These are phyloP conservation scores for Kuraishia molischiana DNA, from an alignment of 805 yeast species.

Conservation along the genomic window DNA sequence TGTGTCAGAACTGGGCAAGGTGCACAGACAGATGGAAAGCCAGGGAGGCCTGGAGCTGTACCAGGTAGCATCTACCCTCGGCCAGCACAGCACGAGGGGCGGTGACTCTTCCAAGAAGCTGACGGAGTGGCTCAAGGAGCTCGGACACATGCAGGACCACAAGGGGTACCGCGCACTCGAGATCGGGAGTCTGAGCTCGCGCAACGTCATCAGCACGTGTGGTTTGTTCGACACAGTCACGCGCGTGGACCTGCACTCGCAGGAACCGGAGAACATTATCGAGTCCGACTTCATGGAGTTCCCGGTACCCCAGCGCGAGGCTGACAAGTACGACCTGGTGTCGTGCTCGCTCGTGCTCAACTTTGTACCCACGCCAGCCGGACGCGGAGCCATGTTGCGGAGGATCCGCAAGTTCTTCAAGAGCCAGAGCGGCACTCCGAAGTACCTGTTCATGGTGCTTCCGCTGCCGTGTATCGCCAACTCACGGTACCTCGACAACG, in stretches of 20 bases:
- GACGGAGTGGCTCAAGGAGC: constrained; percentile 56
- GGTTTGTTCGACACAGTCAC: constrained; percentile 39
- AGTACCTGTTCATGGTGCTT: constrained; percentile 63
- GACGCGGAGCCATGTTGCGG: constrained; percentile 70
- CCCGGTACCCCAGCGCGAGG: constrained; percentile 38
- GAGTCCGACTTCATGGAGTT: constrained; percentile 83
- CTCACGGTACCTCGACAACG: constrained; percentile 64
- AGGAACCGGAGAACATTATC: constrained; percentile 49
- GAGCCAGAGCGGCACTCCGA: constrained; percentile 12
- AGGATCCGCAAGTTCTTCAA: constrained; percentile 49
- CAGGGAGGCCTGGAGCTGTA: constrained; percentile 70
- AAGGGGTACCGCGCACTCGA: constrained; percentile 47
- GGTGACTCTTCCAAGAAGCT: constrained; percentile 85
- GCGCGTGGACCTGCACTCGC: constrained; percentile 76
- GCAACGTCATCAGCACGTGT: constrained; percentile 57
- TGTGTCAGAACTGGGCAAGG: constrained; percentile 31
- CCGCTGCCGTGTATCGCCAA: constrained; percentile 83
- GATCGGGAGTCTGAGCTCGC: constrained; percentile 70
- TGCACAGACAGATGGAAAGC: constrained; percentile 54
- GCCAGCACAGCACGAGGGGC: constrained; percentile 72
- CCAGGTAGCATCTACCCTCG: constrained; percentile 79
- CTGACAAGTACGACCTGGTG: constrained; percentile 49
- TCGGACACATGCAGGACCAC: constrained; percentile 6
- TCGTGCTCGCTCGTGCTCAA: constrained; percentile 85
- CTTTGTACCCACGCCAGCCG: constrained; percentile 66